A percentile compares a stretch with the other conserved stretches of the same genome.
phyloP scores from a whole-genome alignment of 129 eudicot species.

The Solidago caesia region DNA sequence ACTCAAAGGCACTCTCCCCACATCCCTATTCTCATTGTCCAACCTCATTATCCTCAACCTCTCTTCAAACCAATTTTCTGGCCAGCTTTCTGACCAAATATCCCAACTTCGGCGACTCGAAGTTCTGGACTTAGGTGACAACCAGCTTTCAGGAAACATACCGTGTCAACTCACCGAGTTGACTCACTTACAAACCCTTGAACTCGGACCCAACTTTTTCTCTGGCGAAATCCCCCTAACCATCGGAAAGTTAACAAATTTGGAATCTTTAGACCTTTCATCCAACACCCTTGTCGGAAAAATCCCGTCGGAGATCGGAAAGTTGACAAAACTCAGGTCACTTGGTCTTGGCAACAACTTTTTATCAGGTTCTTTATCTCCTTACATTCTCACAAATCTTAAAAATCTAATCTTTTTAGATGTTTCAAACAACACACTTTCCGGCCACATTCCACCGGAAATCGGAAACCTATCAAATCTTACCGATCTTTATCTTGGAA shows the following conservation, averaged over 20 bases:
- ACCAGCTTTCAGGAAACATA: constrained; percentile 54
- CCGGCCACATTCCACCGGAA: constrained; percentile 53
- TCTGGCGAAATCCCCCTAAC: constrained; percentile 49
- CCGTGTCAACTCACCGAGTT: constrained; percentile 56
- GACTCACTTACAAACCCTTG: constrained; percentile 41
- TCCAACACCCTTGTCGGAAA: constrained; percentile 55
- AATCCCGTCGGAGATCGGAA: constrained; percentile 48
- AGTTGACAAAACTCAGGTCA: constrained; percentile 36
- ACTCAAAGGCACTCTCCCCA: constrained; percentile 45
- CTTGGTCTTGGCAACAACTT: constrained; percentile 60
- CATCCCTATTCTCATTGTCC: constrained; percentile 45
- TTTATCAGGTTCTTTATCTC: constrained; percentile 51
- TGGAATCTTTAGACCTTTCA: constrained; percentile 56
- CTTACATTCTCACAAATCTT: constrained; percentile 35
- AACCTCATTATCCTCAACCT: constrained; percentile 54
- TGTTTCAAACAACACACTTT: constrained; percentile 66
- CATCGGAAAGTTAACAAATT: constrained; percentile 36
- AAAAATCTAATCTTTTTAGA: constrained; percentile 42
- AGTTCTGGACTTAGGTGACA: constrained; percentile 43
- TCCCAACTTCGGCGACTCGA: constrained; percentile 34
- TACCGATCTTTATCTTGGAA: constrained; percentile 65
- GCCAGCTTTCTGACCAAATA: constrained; percentile 38
- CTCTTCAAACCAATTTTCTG: constrained; percentile 48
- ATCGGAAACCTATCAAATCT: constrained; percentile 45
- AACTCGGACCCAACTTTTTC: constrained; percentile 61